These are phyloP conservation scores for Neurospora sp. DNA, from an alignment of 495 filamentous ascomycete genomes.

Conservation along the genomic window DNA sequence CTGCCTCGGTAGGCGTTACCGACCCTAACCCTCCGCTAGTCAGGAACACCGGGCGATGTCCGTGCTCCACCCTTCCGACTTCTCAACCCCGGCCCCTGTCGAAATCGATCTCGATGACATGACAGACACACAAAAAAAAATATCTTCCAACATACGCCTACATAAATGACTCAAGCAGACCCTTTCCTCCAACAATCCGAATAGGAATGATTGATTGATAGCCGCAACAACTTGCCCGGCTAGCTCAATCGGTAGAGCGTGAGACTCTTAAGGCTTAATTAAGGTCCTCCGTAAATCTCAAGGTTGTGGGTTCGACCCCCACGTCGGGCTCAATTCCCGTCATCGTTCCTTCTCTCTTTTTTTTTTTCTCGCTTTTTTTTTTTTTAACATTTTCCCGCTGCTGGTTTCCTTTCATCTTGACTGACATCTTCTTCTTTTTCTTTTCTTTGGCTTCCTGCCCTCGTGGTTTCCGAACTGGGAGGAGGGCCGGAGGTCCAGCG, in stretches of 20 bases:
- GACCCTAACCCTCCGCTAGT: not conserved
- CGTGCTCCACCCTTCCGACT: not conserved
- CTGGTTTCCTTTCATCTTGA: no score
- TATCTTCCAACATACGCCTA: not conserved
- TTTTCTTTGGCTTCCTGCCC: no score
- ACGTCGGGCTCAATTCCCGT: not conserved
- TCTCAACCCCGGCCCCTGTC: not conserved
- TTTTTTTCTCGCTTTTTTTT: no score
- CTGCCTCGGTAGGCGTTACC: not conserved
- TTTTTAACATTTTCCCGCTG: no score
- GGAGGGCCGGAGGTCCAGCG: no score
- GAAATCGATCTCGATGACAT: not conserved
- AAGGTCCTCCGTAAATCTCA: not conserved
- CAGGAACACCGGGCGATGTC: not conserved
- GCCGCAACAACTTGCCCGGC: conserved; percentile 16
- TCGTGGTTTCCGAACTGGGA: no score
- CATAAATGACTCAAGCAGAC: not conserved
- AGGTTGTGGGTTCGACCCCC: not conserved
- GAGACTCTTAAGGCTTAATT: conserved; percentile 49
- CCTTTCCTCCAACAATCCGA: not conserved
- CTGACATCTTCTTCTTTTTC: no score
- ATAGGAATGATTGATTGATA: not conserved
- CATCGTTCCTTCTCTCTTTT: not conserved
- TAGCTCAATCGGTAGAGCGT: conserved; percentile 71
- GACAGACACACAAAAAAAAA: not conserved